Evolutionary conservation across 1,284 basidiomycete species (phyloP).

Genomic region (Ustilago trichophora): DNA sequence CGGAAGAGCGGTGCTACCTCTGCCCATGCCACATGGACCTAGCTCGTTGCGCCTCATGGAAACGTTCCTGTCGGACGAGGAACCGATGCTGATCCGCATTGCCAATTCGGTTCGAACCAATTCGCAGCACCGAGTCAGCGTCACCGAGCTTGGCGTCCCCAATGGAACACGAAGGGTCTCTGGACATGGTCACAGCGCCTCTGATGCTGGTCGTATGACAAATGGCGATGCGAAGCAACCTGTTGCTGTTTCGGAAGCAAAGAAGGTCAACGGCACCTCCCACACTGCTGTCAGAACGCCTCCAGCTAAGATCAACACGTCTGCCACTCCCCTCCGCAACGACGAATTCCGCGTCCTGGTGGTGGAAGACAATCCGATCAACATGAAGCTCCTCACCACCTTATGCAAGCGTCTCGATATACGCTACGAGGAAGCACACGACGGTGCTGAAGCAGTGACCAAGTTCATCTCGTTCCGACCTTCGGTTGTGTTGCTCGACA

Average conservation of each 20-base stretch:
- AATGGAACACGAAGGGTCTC: slow-evolving; percentile 6
- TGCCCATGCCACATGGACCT: slow-evolving; percentile 51
- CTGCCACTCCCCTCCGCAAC: neutral
- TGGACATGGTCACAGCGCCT: neutral
- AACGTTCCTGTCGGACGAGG: slow-evolving; percentile 35
- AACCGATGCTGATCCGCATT: slow-evolving; percentile 30
- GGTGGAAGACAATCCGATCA: slow-evolving; percentile 61
- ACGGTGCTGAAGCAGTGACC: slow-evolving; percentile 53
- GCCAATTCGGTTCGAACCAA: slow-evolving; percentile 5
- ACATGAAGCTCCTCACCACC: slow-evolving; percentile 53
- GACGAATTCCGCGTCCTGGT: slow-evolving; percentile 51
- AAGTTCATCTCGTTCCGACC: slow-evolving; percentile 47
- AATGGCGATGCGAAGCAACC: too few relatives aligned
- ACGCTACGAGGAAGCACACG: slow-evolving; percentile 45
- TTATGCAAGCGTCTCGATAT: slow-evolving; percentile 42
- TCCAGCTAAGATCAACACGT: slow-evolving; percentile 13
- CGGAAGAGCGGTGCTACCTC: slow-evolving; percentile 27
- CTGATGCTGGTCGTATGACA: neutral
- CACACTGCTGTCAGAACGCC: slow-evolving; percentile 2
- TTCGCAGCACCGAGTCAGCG: slow-evolving; percentile 15
- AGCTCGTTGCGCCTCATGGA: slow-evolving; percentile 40
- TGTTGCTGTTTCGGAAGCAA: too few relatives aligned
- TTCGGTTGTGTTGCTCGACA: slow-evolving; percentile 56
- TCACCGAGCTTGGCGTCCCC: slow-evolving; percentile 6
- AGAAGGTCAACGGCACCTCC: too few relatives aligned